These are phyloP conservation scores for Ilyonectria mors-panacis DNA, from an alignment of 2,329 filamentous ascomycete genomes.

Conservation along the genomic window DNA sequence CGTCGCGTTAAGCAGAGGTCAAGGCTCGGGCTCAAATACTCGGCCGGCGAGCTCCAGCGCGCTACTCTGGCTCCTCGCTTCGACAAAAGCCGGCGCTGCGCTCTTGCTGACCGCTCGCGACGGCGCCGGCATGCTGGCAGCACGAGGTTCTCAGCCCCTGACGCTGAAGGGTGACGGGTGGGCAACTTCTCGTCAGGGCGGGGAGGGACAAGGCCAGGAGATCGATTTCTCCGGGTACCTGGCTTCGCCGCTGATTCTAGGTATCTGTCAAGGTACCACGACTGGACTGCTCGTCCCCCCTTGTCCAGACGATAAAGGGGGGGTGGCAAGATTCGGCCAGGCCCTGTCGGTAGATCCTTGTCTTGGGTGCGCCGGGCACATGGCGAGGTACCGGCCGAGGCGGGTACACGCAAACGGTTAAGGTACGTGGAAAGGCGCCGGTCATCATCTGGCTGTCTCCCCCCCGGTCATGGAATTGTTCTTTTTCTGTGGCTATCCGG, in stretches of 20 bases:
- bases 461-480: slow-evolving; percentile 49
- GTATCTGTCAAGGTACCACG: slow-evolving; percentile 19
- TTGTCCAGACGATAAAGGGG: slow-evolving; percentile 21
- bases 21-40: slow-evolving; percentile 42
- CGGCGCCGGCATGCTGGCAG: slow-evolving; percentile 12
- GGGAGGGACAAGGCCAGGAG: slow-evolving; percentile 22
- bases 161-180: slow-evolving; percentile 1
- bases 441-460: slow-evolving; percentile 12
- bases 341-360: slow-evolving; percentile 30
- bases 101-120: slow-evolving; percentile 14
- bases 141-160: slow-evolving; percentile 29
- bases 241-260: slow-evolving; percentile 14
- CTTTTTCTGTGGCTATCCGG: slow-evolving; percentile 45
- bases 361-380: slow-evolving; percentile 41
- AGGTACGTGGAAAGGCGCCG: slow-evolving; percentile 20
- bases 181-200: slow-evolving; percentile 3
- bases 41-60: slow-evolving; percentile 30
- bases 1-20: slow-evolving; percentile 47
- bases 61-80: slow-evolving; percentile 19
- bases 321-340: slow-evolving; percentile 33
- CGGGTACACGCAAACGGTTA: slow-evolving; percentile 34
- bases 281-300: slow-evolving; percentile 12
- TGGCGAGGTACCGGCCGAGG: slow-evolving; percentile 41
- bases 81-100: slow-evolving; percentile 10
- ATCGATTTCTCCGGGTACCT: slow-evolving; percentile 32